Evolutionary conservation across 2,329 filamentous ascomycete genomes (phyloP), one percentile per base, ranked within the genome.

Genomic region (Penicillium oxalicum): DNA sequence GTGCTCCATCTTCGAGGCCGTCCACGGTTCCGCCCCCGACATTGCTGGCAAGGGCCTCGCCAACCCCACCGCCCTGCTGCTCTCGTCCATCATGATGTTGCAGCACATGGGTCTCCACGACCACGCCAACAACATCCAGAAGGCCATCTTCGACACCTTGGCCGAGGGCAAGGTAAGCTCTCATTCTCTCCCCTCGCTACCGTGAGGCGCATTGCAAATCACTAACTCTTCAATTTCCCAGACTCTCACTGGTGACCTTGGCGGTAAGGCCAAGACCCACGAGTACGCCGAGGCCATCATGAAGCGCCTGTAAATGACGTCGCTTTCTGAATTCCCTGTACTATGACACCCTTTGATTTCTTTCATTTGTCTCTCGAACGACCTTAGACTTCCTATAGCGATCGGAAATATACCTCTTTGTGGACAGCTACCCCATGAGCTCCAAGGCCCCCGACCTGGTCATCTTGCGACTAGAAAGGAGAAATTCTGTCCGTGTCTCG

Each of bases 1-100:
- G 79, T 97, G 90, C 86, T 95, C 89, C 71, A 96, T 97, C 78
- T 98, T 98, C 78, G 93, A 98, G 79, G 93, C 93, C 65, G 93
- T 98, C 65, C 93, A 98, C 80, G 91, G 91, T 64, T 95, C 90
- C 59, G 91, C 91, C 52, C 91, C 91, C 53, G 91, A 97, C 73
- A 97, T 97, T 70, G 90, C 89, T 58, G 91, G 91, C 73, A 90
- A 96, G 83, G 87, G 82, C 60, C 86, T 97, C 61, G 93, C 93
- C 67, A 98, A 98, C 82, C 93, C 93, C 55, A 97, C 93, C 53
- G 93, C 93, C 51, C 84, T 98, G 62, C 83, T 98, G 58, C 86
- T 97, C 67, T 88, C 83, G 73, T 94, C 88, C 72, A 93, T 97
- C 78, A 97, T 98, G 93, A 97, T 98, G 93, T 77, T 98, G 80